Evolutionary conservation across 345 rosid genomes (phyloP), one percentile per base, ranked within the genome.

Genomic region (Linum usitatissimum): DNA sequence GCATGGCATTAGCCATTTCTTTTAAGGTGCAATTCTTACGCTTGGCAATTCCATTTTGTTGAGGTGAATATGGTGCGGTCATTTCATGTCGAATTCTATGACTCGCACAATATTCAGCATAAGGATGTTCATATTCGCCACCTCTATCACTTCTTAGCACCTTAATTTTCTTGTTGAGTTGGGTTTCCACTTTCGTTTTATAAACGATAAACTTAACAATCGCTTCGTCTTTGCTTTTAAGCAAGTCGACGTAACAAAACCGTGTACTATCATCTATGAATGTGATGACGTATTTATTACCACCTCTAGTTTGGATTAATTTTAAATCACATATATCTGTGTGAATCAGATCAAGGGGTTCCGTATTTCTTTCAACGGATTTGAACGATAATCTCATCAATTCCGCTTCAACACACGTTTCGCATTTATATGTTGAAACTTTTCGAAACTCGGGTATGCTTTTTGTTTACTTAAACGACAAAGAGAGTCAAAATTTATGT

Each of bases 341-440:
- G 30, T 56, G 60, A 23, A 56, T 56, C 21, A 56, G 21, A 3
- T 56, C 60, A 56, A 56, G 20, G 3, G 60, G 60, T 56, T 56
- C 60, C 5, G 18, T 56, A 23, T 13, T 18, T 56, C 60, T 4
- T 17, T 56, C 8, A 1, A 56, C 10, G 2, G 28, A 18, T 10
- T 56, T 5, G 15, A 49, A 49, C 14, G 54, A 49, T 12, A 10
- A 2, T 49, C 18, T 49, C 3, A 8, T n/a, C 3, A 49, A 49
- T 10, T 49, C 9, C 14, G 54, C 14, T 49, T 49, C 54, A 3
- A 49, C 54, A 49, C 54, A 49, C 4, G 20, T 56, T 4, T 56
- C 60, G 15, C 60, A 56, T 23, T 56, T 56, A 9, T 56, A 8
- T 9, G 5, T 56, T 17, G 3, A 9, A 56, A 4, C 18, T 4